A percentile compares a stretch with the other conserved stretches of the same genome.
phyloP scores from a whole-genome alignment of 192 early-diverging fungal genomes.

The Backusella psychrophila region DNA sequence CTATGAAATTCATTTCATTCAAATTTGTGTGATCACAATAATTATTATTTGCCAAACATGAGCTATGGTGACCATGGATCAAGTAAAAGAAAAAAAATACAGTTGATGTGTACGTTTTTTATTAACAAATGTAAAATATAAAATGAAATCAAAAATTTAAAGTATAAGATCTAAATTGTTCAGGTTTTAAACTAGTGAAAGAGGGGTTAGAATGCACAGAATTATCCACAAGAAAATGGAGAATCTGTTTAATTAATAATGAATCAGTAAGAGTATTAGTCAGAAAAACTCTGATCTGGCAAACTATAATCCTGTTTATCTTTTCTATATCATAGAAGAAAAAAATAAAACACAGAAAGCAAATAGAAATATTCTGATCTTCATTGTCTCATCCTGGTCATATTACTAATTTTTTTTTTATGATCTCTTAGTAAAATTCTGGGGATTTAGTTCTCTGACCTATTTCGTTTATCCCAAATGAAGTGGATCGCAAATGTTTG shows the following conservation, averaged over 20 bases:
- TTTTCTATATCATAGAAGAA: not conserved
- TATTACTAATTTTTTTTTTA: not conserved
- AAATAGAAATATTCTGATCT: not conserved
- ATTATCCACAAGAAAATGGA: not conserved
- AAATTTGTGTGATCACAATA: constrained; percentile 1
- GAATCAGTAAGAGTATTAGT: not conserved
- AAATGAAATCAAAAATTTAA: not conserved
- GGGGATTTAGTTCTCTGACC: not conserved
- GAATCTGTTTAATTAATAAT: not conserved
- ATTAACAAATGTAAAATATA: not conserved
- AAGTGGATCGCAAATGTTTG: constrained; percentile 7
- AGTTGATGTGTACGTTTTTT: not conserved
- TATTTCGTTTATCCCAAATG: not conserved
- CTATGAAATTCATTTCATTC: not conserved
- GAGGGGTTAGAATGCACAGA: not conserved
- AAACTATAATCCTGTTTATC: not conserved
- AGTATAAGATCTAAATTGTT: not conserved
- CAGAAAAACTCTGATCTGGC: constrained; percentile 2
- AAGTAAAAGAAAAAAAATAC: not conserved
- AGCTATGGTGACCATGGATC: not conserved
- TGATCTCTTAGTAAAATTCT: not conserved
- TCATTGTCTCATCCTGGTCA: not conserved
- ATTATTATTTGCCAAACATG: not conserved
- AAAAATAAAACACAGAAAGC: not conserved
- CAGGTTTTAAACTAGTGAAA: constrained; percentile 4